Evolutionary conservation across 2,329 filamentous ascomycete species (phyloP).

Genomic region (Talaromyces sp.): DNA sequence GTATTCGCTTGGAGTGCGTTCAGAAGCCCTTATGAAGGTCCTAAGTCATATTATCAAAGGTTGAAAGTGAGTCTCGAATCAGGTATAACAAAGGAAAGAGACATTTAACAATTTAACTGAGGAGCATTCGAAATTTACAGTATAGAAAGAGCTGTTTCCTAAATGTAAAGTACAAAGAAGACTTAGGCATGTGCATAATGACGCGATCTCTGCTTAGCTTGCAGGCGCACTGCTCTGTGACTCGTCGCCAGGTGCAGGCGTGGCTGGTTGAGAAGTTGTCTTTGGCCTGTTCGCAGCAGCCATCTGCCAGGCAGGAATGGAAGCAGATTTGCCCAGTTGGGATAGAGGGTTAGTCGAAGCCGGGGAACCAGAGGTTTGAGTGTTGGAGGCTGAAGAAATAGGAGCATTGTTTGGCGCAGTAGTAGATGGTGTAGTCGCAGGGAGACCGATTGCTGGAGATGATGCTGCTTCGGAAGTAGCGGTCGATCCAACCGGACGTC

Average conservation of each 20-base stretch:
- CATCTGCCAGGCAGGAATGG: slow-evolving; percentile 77
- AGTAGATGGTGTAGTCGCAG: slow-evolving; percentile 26
- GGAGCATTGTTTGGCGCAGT: slow-evolving; percentile 20
- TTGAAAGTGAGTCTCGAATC: too few species aligned
- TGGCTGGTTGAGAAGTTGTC: slow-evolving; percentile 25
- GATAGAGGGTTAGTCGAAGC: slow-evolving; percentile 44
- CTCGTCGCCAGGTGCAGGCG: slow-evolving; percentile 22
- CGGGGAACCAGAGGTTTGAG: slow-evolving; percentile 27
- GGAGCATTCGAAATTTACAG: not conserved
- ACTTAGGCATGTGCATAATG: not conserved
- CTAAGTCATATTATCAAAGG: too few species aligned
- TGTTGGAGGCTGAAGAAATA: slow-evolving; percentile 25
- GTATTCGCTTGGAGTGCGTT: too few species aligned
- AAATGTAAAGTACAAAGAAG: slow-evolving; percentile 2
- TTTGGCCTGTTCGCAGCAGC: slow-evolving; percentile 56
- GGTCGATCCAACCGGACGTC: slow-evolving; percentile 27
- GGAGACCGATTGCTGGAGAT: slow-evolving; percentile 21
- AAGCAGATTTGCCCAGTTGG: slow-evolving; percentile 51
- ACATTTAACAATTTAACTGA: too few species aligned
- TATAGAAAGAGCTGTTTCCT: not conserved
- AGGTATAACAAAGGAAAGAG: not conserved
- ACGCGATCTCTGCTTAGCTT: not conserved
- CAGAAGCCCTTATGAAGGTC: too few species aligned
- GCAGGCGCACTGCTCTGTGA: slow-evolving; percentile 15
- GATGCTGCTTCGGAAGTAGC: slow-evolving; percentile 21